phyloP scores from a whole-genome alignment of 495 filamentous ascomycete genomes.

The Cudoniella acicularis region DNA sequence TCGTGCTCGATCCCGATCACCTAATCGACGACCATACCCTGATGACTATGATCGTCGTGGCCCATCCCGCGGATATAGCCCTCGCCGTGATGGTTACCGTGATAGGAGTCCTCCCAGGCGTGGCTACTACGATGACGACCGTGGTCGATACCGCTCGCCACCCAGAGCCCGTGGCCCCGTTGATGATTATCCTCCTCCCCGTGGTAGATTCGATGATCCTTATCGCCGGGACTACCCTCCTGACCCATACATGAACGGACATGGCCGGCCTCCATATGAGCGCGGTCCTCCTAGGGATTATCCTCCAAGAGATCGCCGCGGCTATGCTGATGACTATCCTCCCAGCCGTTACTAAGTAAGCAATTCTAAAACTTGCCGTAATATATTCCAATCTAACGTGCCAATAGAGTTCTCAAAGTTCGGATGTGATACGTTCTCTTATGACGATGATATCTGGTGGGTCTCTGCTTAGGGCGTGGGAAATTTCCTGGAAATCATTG shows the following conservation, averaged over 20 bases:
- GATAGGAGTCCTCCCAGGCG: slow-evolving; percentile 77
- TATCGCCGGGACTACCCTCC: slow-evolving; percentile 57
- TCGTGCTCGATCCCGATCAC: slow-evolving; percentile 73
- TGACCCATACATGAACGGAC: slow-evolving; percentile 64
- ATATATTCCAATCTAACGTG: not conserved
- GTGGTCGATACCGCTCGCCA: slow-evolving; percentile 67
- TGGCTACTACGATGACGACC: slow-evolving; percentile 73
- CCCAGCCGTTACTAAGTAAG: slow-evolving; percentile 26
- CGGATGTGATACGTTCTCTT: slow-evolving; percentile 9
- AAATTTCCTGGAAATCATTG: not conserved
- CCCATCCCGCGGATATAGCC: slow-evolving; percentile 74
- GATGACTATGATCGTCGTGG: slow-evolving; percentile 77
- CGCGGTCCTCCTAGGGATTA: slow-evolving; percentile 54
- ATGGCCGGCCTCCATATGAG: slow-evolving; percentile 47
- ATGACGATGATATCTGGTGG: not conserved
- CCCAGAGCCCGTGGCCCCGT: slow-evolving; percentile 56
- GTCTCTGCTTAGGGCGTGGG: not conserved
- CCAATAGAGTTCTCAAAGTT: slow-evolving; percentile 2
- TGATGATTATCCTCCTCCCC: slow-evolving; percentile 72
- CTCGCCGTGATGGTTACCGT: slow-evolving; percentile 73
- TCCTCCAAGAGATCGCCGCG: slow-evolving; percentile 45
- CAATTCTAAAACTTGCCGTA: no score
- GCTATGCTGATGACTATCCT: slow-evolving; percentile 43
- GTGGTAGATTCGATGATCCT: slow-evolving; percentile 56
- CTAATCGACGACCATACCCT: slow-evolving; percentile 64